These are phyloP conservation scores for Musa beccarii DNA, from an alignment of 176 grass and related monocot species.

Conservation along the genomic window DNA sequence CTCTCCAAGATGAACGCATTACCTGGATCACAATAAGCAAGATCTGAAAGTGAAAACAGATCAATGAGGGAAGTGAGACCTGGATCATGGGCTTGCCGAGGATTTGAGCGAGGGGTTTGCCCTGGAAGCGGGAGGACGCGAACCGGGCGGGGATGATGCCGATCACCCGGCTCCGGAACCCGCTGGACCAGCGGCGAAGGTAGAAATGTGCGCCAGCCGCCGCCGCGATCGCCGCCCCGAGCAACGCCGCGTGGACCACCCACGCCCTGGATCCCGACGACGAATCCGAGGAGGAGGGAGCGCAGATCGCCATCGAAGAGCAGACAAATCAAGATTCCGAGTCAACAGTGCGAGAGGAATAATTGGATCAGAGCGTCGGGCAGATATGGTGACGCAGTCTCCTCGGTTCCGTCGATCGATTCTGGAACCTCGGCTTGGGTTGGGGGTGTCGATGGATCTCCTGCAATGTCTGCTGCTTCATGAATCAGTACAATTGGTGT, in stretches of 20 bases:
- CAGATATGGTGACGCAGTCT: too few relatives aligned
- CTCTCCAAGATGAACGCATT: neutral
- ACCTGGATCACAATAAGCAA: neutral
- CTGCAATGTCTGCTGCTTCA: too few relatives aligned
- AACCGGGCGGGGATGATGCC: conserved; percentile 18
- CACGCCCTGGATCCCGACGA: neutral
- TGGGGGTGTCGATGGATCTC: too few relatives aligned
- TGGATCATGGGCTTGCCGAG: conserved; percentile 24
- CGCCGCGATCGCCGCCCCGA: neutral
- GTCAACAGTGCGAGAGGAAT: neutral
- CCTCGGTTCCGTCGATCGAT: too few relatives aligned
- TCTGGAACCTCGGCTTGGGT: too few relatives aligned
- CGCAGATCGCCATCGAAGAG: conserved; percentile 4
- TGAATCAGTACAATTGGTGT: too few relatives aligned
- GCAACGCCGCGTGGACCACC: neutral
- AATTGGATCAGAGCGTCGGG: neutral
- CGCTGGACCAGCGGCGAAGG: neutral
- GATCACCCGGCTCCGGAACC: conserved; percentile 11
- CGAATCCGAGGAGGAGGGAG: neutral
- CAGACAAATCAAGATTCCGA: neutral
- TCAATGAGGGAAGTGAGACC: neutral
- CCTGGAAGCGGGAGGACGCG: conserved; percentile 16
- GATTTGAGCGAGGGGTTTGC: conserved; percentile 11
- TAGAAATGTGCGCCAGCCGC: neutral
- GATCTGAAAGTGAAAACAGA: too few relatives aligned